These are phyloP conservation scores for Rasamsonia emersonii DNA, from an alignment of 2,329 filamentous ascomycete species.

Conservation along the genomic window DNA sequence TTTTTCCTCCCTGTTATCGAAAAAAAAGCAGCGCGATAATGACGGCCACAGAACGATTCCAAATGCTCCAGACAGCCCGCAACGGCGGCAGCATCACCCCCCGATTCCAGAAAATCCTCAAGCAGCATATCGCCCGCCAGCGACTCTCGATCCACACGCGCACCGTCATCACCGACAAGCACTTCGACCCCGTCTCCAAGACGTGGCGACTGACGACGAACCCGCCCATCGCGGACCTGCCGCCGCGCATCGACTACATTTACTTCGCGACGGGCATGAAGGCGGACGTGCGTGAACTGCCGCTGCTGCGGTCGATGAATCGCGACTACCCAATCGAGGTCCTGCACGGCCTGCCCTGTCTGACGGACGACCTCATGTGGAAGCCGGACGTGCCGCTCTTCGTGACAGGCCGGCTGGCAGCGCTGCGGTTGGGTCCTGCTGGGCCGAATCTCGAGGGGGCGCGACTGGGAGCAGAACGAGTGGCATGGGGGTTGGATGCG, in stretches of 20 bases:
- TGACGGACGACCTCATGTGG: slow-evolving; percentile 73
- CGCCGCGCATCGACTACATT: slow-evolving; percentile 52
- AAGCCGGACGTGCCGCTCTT: slow-evolving; percentile 63
- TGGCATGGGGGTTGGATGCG: slow-evolving; percentile 62
- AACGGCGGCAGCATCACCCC: slow-evolving; percentile 72
- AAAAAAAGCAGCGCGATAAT: not conserved
- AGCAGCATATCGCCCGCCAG: slow-evolving; percentile 47
- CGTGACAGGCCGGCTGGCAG: slow-evolving; percentile 59
- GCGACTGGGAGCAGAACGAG: slow-evolving; percentile 62
- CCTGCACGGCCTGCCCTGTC: slow-evolving; percentile 59
- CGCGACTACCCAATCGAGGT: slow-evolving; percentile 52
- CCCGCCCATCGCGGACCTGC: slow-evolving; percentile 43
- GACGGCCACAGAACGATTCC: slow-evolving; percentile 46
- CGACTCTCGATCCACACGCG: slow-evolving; percentile 49
- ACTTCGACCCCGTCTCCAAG: slow-evolving; percentile 41
- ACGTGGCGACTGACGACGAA: slow-evolving; percentile 47
- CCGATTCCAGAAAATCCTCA: slow-evolving; percentile 57
- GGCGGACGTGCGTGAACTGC: slow-evolving; percentile 52
- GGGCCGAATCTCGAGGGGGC: slow-evolving; percentile 68
- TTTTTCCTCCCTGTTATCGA: not conserved
- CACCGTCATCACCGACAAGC: slow-evolving; percentile 47
- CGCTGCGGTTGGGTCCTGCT: slow-evolving; percentile 60
- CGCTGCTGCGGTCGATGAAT: slow-evolving; percentile 53
- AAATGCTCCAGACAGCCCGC: slow-evolving; percentile 57
- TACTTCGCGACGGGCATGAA: slow-evolving; percentile 69